These are phyloP conservation scores for Talaromyces stipitatus DNA, from an alignment of 495 filamentous ascomycete genomes.

Conservation along the genomic window DNA sequence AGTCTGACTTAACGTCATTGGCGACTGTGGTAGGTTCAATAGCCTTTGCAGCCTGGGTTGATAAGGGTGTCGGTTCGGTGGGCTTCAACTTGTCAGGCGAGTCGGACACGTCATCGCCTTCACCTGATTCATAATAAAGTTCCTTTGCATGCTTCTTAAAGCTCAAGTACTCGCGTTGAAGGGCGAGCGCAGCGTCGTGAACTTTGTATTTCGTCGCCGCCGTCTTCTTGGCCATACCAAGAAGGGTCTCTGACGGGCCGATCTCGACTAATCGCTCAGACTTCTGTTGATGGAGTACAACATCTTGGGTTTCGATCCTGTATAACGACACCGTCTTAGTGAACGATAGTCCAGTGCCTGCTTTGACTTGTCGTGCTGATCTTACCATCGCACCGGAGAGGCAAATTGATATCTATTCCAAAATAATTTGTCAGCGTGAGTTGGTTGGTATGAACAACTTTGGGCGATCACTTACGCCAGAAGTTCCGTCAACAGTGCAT, in stretches of 20 bases:
- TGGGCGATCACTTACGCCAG: conserved; percentile 44
- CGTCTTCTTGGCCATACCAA: conserved; percentile 6
- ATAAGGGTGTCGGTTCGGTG: conserved; percentile 10
- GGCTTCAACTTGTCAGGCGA: background rate
- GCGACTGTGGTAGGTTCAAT: background rate
- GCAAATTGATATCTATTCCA: conserved; percentile 10
- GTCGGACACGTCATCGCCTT: too few species aligned
- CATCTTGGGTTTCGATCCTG: conserved; percentile 11
- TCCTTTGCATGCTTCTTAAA: background rate
- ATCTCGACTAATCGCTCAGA: conserved; percentile 8
- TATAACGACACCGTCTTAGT: background rate
- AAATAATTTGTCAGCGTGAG: background rate
- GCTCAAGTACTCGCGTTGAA: background rate
- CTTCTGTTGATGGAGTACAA: background rate
- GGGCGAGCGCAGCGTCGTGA: background rate
- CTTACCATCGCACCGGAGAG: conserved; percentile 8
- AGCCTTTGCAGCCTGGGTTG: conserved; percentile 24
- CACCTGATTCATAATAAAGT: background rate
- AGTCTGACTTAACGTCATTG: background rate
- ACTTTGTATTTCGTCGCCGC: too few species aligned
- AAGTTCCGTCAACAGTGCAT: conserved; percentile 94
- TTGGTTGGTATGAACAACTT: background rate
- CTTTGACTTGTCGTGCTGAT: background rate
- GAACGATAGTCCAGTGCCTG: background rate
- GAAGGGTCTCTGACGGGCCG: conserved; percentile 4